A percentile compares a stretch with the other conserved stretches of the same genome.
Evolutionary conservation across 73 alveolate genomes (phyloP).

Genomic region (Paramecium bursaria): DNA sequence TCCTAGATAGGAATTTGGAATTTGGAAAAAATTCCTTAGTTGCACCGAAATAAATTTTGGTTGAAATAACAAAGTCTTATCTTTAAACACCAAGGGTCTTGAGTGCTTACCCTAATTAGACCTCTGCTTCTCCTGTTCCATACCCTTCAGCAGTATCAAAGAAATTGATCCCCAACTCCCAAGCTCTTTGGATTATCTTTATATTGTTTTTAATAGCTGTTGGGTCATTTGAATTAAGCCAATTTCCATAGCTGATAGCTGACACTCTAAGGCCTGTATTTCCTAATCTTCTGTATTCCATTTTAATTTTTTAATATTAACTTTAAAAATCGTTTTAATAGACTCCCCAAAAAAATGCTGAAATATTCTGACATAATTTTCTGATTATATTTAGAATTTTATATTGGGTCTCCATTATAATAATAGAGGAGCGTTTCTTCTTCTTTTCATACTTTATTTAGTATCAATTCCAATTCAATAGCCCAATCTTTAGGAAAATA

Average conservation of each 20-base stretch:
- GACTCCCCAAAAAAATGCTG: too few species aligned
- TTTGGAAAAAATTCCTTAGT: slow-evolving; percentile 45
- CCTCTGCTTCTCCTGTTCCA: slow-evolving; percentile 89
- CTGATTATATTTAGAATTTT: too few species aligned
- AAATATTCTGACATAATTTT: too few species aligned
- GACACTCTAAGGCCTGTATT: slow-evolving; percentile 74
- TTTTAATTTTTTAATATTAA: too few species aligned
- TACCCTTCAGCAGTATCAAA: slow-evolving; percentile 95
- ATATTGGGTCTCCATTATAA: too few species aligned
- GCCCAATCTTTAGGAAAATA: too few species aligned
- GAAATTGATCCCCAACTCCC: slow-evolving; percentile 91
- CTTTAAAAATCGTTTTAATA: too few species aligned
- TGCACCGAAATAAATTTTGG: slow-evolving; percentile 86
- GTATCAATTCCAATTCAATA: too few species aligned
- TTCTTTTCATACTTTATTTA: too few species aligned
- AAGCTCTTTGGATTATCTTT: slow-evolving; percentile 71
- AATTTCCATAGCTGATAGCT: slow-evolving; percentile 63
- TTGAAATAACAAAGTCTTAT: slow-evolving; percentile 84
- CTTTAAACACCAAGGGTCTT: slow-evolving; percentile 68
- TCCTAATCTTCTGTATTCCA: slow-evolving; percentile 82
- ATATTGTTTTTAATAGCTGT: slow-evolving; percentile 12
- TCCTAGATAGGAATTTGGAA: slow-evolving; percentile 81
- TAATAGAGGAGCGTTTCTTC: too few species aligned
- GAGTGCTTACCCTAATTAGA: slow-evolving; percentile 69
- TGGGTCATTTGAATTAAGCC: slow-evolving; percentile 20